Percentiles rank a stretch among this genome's conserved stretches.
Conservation (phyloP, 2,329 filamentous ascomycete species). For the Grosmannia huntii region DNA sequence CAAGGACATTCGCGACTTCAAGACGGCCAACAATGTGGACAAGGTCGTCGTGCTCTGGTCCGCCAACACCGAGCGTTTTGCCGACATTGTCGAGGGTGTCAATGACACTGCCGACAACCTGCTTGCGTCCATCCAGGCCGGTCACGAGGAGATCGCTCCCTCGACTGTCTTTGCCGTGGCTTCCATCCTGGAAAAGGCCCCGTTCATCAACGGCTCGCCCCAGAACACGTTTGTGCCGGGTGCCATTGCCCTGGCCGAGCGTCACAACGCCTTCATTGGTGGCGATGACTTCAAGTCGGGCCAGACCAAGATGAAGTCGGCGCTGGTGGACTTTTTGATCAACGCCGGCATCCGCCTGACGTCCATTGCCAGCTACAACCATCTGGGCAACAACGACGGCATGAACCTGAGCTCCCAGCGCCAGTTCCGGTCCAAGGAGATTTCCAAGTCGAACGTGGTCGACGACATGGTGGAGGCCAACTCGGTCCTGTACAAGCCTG, state of each 20-base stretch:
- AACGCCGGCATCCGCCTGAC: conserved; percentile 97
- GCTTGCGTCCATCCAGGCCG: conserved; percentile 70
- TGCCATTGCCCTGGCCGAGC: conserved; percentile 76
- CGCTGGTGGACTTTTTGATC: conserved; percentile 96
- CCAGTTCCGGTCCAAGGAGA: conserved; percentile 99
- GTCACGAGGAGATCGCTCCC: conserved; percentile 84
- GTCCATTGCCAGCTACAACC: conserved; percentile 97
- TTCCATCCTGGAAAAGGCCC: conserved; percentile 74
- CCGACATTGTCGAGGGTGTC: conserved; percentile 74
- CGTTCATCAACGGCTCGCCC: conserved; percentile 98
- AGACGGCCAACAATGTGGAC: conserved; percentile 70
- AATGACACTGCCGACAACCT: conserved; percentile 97
- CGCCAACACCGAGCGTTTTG: conserved; percentile 95
- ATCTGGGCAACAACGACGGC: conserved; percentile 98
- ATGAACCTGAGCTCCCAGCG: conserved; percentile 96
- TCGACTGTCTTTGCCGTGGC: conserved; percentile 95
- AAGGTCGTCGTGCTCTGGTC: conserved; percentile 98
- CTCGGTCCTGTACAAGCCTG: conserved; percentile 74
- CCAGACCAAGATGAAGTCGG: conserved; percentile 99
- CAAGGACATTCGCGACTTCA: conserved; percentile 90
- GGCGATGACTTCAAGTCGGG: conserved; percentile 99
- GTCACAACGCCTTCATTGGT: conserved; percentile 80
- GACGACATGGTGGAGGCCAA: conserved; percentile 99
- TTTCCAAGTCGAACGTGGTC: conserved; percentile 97
- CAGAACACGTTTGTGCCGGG: conserved; percentile 99